Base-by-base conservation (phyloP, 2,329 filamentous ascomycete genomes). In the Neopestalotiopsis sp. region DNA sequence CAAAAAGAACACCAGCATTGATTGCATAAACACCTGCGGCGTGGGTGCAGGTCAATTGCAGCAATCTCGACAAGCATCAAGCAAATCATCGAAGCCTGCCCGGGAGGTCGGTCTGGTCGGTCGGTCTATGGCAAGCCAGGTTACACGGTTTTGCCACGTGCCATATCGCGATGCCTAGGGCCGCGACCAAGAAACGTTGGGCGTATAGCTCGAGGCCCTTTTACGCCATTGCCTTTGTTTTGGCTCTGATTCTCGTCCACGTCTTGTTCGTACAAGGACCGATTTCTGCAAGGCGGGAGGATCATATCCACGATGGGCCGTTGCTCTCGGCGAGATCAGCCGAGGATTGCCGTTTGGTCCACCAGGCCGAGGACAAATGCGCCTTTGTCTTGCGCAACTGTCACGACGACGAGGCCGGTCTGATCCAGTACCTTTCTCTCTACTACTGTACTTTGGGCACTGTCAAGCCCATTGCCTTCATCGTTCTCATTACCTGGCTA, bases 381-480 rank as follows among this genome's bases (percentile, higher is more conserved):
- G 90, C 90, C 73, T 98, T 96, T 81, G 90, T 98, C 69, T 89
- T 86, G 73, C 85, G 87, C 68, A 92, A 98, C 79, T 99, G 96
- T 80, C 85, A 88, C 42, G 94, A 97, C 76, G 94, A 98, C 78
- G 93, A 98, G 81, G 93, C 95, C 67, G 95, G 96, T 38, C 88
- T 98, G 71, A 83, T 98, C 69, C 92, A 94, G 32, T 99, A 99
- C 81, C 88, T 98, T 61, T 87, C 90, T 24, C 86, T 98, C 67
- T 99, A 97, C 85, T 99, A 97, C 81, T 99, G 96, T 85, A 83
- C 84, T 58, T 85, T 97, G 42, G 84, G 86, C 67, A 81, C 89
- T 67, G 89, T 85, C 14, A 91, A 94, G 76, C 90, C 92, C 0
- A 72, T 97, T 61, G 94, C 93, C n/a, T 97, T 99, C 76, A 78